Evolutionary conservation across 768 basidiomycete genomes (phyloP).

Genomic region (Kockovaella imperatae): DNA sequence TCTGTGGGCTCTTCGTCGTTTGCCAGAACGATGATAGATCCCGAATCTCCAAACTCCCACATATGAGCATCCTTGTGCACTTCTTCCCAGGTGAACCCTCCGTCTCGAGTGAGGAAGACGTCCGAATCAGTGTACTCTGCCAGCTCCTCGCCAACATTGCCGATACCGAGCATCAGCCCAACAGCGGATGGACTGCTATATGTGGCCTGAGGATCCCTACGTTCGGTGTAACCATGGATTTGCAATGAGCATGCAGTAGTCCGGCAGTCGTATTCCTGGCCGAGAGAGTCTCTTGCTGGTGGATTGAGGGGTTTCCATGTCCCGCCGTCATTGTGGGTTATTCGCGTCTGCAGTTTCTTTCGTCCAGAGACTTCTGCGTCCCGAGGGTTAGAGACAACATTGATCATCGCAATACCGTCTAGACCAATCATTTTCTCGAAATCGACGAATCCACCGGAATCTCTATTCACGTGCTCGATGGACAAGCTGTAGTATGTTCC

Average conservation of each 20-base stretch:
- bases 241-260: constrained; percentile 73
- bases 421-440: constrained; percentile 96
- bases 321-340: constrained; percentile 94
- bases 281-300: constrained; percentile 66
- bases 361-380: constrained; percentile 62
- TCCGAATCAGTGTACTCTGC: constrained; percentile 77
- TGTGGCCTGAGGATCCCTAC: constrained; percentile 79
- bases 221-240: constrained; percentile 92
- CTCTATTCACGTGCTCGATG: constrained; percentile 81
- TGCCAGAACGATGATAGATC: constrained; percentile 82
- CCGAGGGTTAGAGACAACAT: constrained; percentile 72
- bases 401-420: constrained; percentile 90
- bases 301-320: constrained; percentile 78
- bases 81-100: constrained; percentile 96
- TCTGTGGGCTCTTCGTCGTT: constrained; percentile 94
- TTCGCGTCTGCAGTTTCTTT: constrained; percentile 73
- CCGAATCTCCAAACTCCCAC: constrained; percentile 97
- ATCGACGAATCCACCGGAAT: constrained; percentile 78
- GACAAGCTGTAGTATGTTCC: constrained; percentile 93
- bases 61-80: constrained; percentile 96
- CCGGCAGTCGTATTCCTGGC: constrained; percentile 62
- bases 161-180: constrained; percentile 90
- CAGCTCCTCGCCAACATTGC: constrained; percentile 82
- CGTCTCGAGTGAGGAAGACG: constrained; percentile 93
- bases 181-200: constrained; percentile 87